These are phyloP conservation scores for Colletotrichum zoysiae DNA, from an alignment of 2,329 filamentous ascomycete genomes.

Conservation along the genomic window DNA sequence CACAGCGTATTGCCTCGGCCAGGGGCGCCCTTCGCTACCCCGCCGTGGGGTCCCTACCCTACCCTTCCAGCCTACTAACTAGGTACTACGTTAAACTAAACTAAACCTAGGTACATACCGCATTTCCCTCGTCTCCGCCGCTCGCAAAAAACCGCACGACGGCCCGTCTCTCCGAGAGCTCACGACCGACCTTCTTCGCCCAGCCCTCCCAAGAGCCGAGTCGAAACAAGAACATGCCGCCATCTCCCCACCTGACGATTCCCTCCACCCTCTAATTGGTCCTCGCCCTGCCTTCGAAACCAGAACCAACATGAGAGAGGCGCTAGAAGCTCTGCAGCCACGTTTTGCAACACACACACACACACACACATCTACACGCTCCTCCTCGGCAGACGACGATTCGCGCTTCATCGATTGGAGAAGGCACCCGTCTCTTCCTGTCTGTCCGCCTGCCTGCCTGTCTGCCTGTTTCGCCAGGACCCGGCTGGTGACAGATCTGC, in stretches of 20 bases:
- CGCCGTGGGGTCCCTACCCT: conserved; percentile 40
- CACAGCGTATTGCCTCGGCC: conserved; percentile 10
- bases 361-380: not conserved
- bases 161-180: conserved; percentile 53
- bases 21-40: conserved; percentile 37
- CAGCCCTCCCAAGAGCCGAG: conserved; percentile 10
- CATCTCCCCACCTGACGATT: conserved; percentile 32
- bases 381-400: conserved; percentile 2
- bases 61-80: no score
- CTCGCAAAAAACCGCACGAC: conserved; percentile 44
- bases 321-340: conserved; percentile 17
- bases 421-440: not conserved
- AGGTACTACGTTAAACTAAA: no score
- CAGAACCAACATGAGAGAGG: conserved; percentile 15
- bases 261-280: conserved; percentile 20
- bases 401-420: not conserved
- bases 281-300: conserved; percentile 9
- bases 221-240: conserved; percentile 38
- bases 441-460: no score
- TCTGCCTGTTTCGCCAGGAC: conserved; percentile 14
- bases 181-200: conserved; percentile 22
- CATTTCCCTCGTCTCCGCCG: conserved; percentile 25
- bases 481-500: conserved; percentile 5
- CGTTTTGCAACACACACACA: not conserved
- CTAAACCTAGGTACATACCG: no score